A percentile compares a stretch with the other conserved stretches of the same genome.
phyloP scores from a whole-genome alignment of 2,329 filamentous ascomycete genomes.

The Fusarium tanahbumbuense region DNA sequence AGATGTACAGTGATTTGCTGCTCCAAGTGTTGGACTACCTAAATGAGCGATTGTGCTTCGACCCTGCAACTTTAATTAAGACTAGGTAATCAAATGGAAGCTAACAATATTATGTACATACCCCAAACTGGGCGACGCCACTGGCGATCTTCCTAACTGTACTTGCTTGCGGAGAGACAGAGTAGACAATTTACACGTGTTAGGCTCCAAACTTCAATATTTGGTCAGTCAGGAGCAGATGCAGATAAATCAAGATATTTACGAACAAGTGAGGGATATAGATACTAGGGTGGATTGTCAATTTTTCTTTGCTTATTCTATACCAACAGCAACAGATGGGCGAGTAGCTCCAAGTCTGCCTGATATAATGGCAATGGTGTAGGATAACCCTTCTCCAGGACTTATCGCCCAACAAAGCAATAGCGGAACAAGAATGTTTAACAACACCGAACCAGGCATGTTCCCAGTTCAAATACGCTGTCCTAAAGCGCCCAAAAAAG shows the following conservation, averaged over 20 bases:
- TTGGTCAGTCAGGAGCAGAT: background rate
- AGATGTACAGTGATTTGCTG: background rate
- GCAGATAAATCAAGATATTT: background rate
- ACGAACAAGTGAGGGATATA: background rate
- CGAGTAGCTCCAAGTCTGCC: background rate
- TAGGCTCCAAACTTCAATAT: background rate
- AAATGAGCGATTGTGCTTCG: background rate
- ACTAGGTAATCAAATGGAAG: background rate
- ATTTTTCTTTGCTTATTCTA: conserved; percentile 22
- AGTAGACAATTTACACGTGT: background rate
- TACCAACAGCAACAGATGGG: conserved; percentile 21
- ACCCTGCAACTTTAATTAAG: conserved; percentile 1
- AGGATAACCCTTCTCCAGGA: conserved; percentile 26
- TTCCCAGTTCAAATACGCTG: conserved; percentile 19
- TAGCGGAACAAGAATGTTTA: conserved; percentile 4
- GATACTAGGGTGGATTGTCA: background rate
- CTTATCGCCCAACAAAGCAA: conserved; percentile 18
- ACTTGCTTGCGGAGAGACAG: background rate
- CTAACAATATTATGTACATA: background rate
- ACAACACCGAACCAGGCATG: conserved; percentile 10
- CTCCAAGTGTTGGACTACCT: background rate
- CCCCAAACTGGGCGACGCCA: background rate
- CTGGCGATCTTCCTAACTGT: background rate
- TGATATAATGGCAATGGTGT: conserved; percentile 35
- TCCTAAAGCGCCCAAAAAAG: conserved; percentile 36